These are phyloP conservation scores for Globisporangium alternatum DNA, from an alignment of 352 stramenopile species.

Conservation along the genomic window DNA sequence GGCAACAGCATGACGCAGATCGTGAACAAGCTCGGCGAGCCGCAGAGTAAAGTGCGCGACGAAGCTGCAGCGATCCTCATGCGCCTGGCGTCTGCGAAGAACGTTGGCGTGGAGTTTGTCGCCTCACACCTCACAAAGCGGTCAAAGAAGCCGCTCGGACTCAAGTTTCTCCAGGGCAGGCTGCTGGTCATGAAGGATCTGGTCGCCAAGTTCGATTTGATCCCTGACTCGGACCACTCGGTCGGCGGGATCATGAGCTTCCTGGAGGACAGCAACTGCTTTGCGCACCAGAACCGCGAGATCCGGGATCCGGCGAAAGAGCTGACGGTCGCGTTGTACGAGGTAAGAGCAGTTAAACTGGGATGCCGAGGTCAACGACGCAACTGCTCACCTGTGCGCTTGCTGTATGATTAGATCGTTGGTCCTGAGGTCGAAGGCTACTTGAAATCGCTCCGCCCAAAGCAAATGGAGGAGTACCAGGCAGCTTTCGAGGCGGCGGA, in stretches of 20 bases:
- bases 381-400: neutral
- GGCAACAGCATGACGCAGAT: constrained; percentile 76
- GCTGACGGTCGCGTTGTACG: constrained; percentile 75
- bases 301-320: constrained; percentile 89
- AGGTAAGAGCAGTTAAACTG: constrained; percentile 20
- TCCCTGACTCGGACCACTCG: constrained; percentile 49
- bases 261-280: constrained; percentile 79
- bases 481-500: constrained; percentile 75
- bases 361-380: too few relatives aligned
- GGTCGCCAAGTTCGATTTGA: constrained; percentile 48
- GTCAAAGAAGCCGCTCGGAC: constrained; percentile 67
- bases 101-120: constrained; percentile 67
- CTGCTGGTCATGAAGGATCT: constrained; percentile 62
- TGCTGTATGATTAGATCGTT: constrained; percentile 24
- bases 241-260: constrained; percentile 70
- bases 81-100: constrained; percentile 51
- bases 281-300: constrained; percentile 85
- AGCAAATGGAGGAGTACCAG: constrained; percentile 91
- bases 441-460: constrained; percentile 81
- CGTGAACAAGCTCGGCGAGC: constrained; percentile 74
- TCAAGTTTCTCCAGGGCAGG: constrained; percentile 70
- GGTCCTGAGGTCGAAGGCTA: constrained; percentile 69
- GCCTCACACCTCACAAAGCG: constrained; percentile 60
- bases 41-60: constrained; percentile 71
- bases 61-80: constrained; percentile 45